Evolutionary conservation across 2,329 filamentous ascomycete species (phyloP).

Genomic region (Colletotrichum plurivorum): DNA sequence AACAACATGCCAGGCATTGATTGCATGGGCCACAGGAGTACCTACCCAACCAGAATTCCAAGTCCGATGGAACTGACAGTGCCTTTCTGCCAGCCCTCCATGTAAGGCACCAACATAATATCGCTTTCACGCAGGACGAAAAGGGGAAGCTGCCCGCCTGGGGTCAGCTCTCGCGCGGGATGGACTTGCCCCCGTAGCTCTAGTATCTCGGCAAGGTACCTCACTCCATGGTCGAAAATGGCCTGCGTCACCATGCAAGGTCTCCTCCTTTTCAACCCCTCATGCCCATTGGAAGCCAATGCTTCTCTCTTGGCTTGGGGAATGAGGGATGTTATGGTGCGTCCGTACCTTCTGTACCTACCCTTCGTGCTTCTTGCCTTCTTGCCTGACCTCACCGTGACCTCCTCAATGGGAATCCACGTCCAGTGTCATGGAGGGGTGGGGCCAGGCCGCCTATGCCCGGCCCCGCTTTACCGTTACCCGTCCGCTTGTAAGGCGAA

Average conservation of each 20-base stretch:
- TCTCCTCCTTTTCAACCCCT: neutral
- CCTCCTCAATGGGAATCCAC: neutral
- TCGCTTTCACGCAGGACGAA: neutral
- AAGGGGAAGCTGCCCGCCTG: neutral
- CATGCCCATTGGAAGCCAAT: too few relatives aligned
- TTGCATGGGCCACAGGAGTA: too few relatives aligned
- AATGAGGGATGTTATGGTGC: too few relatives aligned
- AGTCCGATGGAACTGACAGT: neutral
- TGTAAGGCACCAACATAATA: too few relatives aligned
- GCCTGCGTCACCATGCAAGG: neutral
- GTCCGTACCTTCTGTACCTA: neutral
- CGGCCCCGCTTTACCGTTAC: constrained; percentile 31
- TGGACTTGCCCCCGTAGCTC: constrained; percentile 6
- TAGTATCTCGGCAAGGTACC: neutral
- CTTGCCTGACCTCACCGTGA: constrained; percentile 11
- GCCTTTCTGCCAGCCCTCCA: too few relatives aligned
- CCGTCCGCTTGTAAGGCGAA: constrained; percentile 10
- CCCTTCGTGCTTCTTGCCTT: neutral
- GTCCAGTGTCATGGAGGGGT: neutral
- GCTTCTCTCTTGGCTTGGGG: too few relatives aligned
- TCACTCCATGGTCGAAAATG: neutral
- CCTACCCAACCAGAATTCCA: neutral
- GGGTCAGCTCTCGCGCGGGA: neutral
- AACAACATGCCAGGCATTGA: constrained; percentile 1
- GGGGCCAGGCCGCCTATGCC: constrained; percentile 7